These are phyloP conservation scores for Bipolaris victoriae DNA, from an alignment of 2,329 filamentous ascomycete genomes.

Conservation along the genomic window DNA sequence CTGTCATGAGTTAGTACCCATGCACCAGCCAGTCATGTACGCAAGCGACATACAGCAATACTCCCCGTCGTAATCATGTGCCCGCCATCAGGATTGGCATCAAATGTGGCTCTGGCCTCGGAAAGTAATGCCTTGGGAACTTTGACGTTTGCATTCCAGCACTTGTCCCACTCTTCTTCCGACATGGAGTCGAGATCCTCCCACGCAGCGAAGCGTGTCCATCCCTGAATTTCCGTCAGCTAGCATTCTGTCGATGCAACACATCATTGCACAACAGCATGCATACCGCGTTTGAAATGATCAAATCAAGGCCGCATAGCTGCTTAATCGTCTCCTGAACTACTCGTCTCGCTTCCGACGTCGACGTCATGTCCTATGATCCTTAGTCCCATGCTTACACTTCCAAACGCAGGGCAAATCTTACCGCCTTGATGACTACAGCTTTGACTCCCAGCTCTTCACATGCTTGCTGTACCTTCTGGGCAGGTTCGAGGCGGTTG, in stretches of 20 bases:
- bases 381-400: not conserved
- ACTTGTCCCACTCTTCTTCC: slow-evolving; percentile 70
- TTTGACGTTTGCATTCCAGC: slow-evolving; percentile 67
- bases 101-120: slow-evolving; percentile 64
- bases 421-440: slow-evolving; percentile 65
- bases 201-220: slow-evolving; percentile 66
- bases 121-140: slow-evolving; percentile 59
- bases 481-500: slow-evolving; percentile 65
- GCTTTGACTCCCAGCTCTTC: slow-evolving; percentile 59
- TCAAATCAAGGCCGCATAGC: slow-evolving; percentile 75
- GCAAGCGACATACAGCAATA: slow-evolving; percentile 57
- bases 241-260: not conserved
- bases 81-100: slow-evolving; percentile 67
- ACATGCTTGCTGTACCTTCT: slow-evolving; percentile 63
- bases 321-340: slow-evolving; percentile 64
- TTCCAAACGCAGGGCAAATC: slow-evolving; percentile 22
- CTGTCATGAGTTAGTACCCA: slow-evolving; percentile 33
- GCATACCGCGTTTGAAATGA: slow-evolving; percentile 75
- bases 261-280: not conserved
- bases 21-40: not conserved
- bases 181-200: slow-evolving; percentile 63
- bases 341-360: slow-evolving; percentile 63
- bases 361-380: slow-evolving; percentile 65
- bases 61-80: slow-evolving; percentile 68
- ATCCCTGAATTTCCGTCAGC: slow-evolving; percentile 54